Evolutionary conservation across 768 basidiomycete species (phyloP).

Genomic region (Pilatotrama ljubarskyi): DNA sequence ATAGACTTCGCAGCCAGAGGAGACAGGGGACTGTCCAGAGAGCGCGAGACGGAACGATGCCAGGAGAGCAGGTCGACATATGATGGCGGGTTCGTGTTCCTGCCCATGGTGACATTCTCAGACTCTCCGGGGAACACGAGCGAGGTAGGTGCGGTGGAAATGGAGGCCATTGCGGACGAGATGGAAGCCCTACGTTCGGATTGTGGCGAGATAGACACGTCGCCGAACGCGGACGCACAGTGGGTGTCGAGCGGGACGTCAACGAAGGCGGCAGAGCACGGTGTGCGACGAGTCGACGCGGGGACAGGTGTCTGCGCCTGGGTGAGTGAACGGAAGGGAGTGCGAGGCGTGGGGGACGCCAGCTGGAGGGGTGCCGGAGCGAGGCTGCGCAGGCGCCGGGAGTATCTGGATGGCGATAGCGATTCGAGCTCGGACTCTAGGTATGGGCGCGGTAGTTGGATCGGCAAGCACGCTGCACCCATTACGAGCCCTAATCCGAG

Average conservation of each 20-base stretch:
- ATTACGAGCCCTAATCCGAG: constrained; percentile 10
- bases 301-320: neutral
- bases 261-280: neutral
- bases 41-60: constrained; percentile 3
- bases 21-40: constrained; percentile 2
- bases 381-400: constrained; percentile 20
- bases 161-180: constrained; percentile 1
- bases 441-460: neutral
- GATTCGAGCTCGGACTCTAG: neutral
- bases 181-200: constrained; percentile 1
- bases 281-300: neutral
- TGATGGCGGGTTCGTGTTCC: neutral
- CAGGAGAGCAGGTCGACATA: constrained; percentile 9
- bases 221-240: neutral
- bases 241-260: constrained; percentile 4
- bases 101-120: neutral
- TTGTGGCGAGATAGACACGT: constrained; percentile 3
- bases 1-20: constrained; percentile 1
- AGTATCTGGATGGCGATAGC: constrained; percentile 18
- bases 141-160: constrained; percentile 10
- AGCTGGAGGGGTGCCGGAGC: constrained; percentile 24
- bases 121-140: constrained; percentile 7
- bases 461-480: constrained; percentile 1
- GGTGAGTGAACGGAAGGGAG: neutral
- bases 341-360: constrained; percentile 14